These are phyloP conservation scores for Murraya koenigii DNA, from an alignment of 345 rosid genomes.

Conservation along the genomic window DNA sequence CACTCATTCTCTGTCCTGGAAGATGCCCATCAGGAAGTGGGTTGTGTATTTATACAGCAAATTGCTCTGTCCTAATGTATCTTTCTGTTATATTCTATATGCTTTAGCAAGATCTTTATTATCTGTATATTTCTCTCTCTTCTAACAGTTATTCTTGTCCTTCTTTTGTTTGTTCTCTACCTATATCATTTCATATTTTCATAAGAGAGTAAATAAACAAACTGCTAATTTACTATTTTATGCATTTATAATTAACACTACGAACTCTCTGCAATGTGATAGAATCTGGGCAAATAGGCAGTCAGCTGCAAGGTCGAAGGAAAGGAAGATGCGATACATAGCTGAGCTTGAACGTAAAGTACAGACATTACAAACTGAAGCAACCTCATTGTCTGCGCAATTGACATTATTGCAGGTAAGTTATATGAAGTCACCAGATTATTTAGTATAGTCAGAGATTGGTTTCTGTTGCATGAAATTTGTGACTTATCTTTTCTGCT, in stretches of 20 bases:
- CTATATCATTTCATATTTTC: neutral
- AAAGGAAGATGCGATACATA: conserved; percentile 92
- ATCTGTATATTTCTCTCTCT: neutral
- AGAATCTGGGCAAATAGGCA: conserved; percentile 99
- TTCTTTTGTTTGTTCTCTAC: neutral
- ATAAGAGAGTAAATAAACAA: neutral
- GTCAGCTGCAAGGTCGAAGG: conserved; percentile 96
- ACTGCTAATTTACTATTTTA: neutral
- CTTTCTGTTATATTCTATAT: neutral
- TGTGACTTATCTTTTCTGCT: conserved; percentile 2
- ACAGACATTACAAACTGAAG: conserved; percentile 85
- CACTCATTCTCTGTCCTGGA: neutral
- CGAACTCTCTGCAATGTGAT: conserved; percentile 6
- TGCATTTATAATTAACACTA: neutral
- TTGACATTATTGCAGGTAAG: conserved; percentile 82
- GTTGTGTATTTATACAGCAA: neutral
- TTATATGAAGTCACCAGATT: conserved; percentile 12
- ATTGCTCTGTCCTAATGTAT: neutral
- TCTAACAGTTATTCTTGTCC: neutral
- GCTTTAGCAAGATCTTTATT: neutral
- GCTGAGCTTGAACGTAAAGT: conserved; percentile 92
- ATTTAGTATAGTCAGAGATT: neutral
- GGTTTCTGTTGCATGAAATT: neutral
- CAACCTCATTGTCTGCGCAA: conserved; percentile 89
- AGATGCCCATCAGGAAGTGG: neutral